Conservation (phyloP, 2,329 filamentous ascomycete species). For the Aspergillus viridinutans region DNA sequence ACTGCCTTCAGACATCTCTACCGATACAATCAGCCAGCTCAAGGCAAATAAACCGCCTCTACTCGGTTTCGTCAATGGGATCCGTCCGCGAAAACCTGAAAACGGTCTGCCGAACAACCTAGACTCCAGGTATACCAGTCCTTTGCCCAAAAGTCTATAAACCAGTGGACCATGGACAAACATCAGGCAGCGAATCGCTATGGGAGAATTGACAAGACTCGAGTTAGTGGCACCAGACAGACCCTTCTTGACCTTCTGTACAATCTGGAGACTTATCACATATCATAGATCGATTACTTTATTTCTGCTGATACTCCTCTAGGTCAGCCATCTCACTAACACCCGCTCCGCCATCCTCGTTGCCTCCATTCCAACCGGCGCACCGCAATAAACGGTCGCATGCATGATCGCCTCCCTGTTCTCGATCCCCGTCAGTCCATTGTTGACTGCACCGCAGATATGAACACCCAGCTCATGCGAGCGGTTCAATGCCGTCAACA, state of each 20-base stretch:
- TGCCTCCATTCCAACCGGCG: slow-evolving; percentile 53
- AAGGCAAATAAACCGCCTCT: background rate
- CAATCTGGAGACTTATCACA: background rate
- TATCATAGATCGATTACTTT: background rate
- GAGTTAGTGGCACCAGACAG: background rate
- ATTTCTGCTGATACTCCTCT: slow-evolving; percentile 30
- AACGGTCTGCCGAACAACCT: background rate
- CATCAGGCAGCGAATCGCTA: background rate
- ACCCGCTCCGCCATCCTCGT: slow-evolving; percentile 51
- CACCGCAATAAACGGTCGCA: slow-evolving; percentile 50
- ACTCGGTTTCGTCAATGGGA: background rate
- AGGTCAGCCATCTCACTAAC: slow-evolving; percentile 49
- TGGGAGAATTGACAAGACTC: no score
- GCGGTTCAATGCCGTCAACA: slow-evolving; percentile 60
- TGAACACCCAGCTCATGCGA: slow-evolving; percentile 58
- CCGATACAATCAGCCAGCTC: background rate
- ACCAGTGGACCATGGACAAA: background rate
- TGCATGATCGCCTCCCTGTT: slow-evolving; percentile 57
- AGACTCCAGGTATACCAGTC: background rate
- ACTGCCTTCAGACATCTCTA: background rate
- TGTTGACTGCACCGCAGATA: slow-evolving; percentile 59
- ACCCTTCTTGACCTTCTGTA: background rate
- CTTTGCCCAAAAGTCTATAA: background rate
- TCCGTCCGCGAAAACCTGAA: no score
- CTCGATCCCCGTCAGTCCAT: slow-evolving; percentile 58